A percentile compares a stretch with the other conserved stretches of the same genome.
These are phyloP conservation scores for Curvularia sp. DNA, from an alignment of 2,329 filamentous ascomycete genomes.

Conservation along the genomic window DNA sequence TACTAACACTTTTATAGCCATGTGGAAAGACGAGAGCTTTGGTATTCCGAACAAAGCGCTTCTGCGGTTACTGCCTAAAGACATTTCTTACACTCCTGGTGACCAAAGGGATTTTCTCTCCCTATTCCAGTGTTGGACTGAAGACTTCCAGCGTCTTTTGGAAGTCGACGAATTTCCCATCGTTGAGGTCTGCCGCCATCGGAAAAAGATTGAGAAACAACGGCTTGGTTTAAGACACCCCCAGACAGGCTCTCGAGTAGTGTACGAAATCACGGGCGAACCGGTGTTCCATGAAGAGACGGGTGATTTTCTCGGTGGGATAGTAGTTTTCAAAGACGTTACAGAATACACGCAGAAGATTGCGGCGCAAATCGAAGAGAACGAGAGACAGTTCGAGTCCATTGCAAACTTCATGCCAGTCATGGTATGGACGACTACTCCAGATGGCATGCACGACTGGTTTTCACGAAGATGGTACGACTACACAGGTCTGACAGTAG, in stretches of 20 bases:
- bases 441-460: constrained; percentile 73
- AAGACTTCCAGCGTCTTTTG: constrained; percentile 68
- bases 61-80: constrained; percentile 51
- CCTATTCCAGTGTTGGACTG: constrained; percentile 68
- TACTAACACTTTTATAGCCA: constrained; percentile 52
- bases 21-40: constrained; percentile 81
- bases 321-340: constrained; percentile 75
- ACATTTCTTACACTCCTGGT: constrained; percentile 44
- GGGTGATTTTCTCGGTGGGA: constrained; percentile 75
- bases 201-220: constrained; percentile 64
- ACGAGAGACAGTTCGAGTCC: constrained; percentile 75
- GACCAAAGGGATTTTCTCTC: constrained; percentile 61
- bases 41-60: constrained; percentile 75
- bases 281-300: constrained; percentile 70
- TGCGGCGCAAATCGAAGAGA: constrained; percentile 70
- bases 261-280: constrained; percentile 73
- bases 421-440: constrained; percentile 74
- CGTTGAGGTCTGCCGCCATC: constrained; percentile 66
- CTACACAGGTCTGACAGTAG: constrained; percentile 71
- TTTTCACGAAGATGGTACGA: constrained; percentile 80
- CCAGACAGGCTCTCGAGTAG: constrained; percentile 59
- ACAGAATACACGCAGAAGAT: constrained; percentile 74
- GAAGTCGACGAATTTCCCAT: constrained; percentile 70
- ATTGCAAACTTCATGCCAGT: constrained; percentile 71
- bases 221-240: constrained; percentile 68